Evolutionary conservation across 257 asterid species (phyloP).

Genomic region (Rhazya stricta): DNA sequence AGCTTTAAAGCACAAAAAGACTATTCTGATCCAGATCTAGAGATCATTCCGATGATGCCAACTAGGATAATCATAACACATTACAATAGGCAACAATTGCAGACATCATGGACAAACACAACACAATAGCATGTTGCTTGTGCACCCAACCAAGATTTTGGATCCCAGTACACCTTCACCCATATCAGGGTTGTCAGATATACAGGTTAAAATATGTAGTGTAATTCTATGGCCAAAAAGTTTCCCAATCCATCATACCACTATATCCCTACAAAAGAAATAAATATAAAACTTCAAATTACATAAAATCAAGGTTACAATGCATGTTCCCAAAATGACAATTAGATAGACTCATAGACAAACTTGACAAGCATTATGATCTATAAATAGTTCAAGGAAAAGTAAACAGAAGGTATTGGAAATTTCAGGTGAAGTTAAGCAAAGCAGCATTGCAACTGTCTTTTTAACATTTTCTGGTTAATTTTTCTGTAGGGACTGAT

Average conservation of each 20-base stretch:
- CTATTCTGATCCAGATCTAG: background rate
- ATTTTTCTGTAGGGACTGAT: background rate
- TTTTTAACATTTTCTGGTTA: background rate
- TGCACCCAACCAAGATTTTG: background rate
- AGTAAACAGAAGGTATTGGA: background rate
- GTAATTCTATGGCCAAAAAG: background rate
- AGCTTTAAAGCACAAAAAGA: background rate
- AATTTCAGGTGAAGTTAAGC: background rate
- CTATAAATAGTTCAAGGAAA: background rate
- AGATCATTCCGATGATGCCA: background rate
- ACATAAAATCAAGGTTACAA: background rate
- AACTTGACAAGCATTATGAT: background rate
- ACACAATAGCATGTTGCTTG: background rate
- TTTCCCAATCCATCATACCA: background rate
- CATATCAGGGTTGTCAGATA: background rate
- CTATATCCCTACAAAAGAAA: background rate
- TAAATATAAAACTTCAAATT: background rate
- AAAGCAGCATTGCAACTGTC: background rate
- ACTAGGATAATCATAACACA: background rate
- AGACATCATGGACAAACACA: background rate
- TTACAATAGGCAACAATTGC: conserved; percentile 1
- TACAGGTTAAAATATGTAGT: background rate
- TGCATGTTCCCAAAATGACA: background rate
- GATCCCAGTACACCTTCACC: background rate
- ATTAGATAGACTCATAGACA: background rate